Base-by-base conservation (phyloP, 106 monocot species). In the Gastrodia elata region DNA sequence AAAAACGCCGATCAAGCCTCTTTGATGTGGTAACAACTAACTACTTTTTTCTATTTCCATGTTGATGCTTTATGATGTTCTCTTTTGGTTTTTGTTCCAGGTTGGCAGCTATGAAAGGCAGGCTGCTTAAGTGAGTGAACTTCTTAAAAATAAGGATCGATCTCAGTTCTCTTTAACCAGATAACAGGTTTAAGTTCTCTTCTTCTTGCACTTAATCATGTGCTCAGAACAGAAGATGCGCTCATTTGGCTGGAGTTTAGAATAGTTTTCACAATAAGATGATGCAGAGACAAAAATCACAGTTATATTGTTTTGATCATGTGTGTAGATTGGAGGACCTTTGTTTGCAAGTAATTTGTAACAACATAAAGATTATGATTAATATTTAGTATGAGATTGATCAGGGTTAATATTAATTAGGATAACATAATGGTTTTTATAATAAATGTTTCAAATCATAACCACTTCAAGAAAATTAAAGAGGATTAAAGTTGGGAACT, bases 1-100 rank as follows among this genome's bases (percentile, higher is more conserved):
- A 78, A 61, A 72, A 72, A 14, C 78, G 78, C 18, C 71, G 78
- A 8, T 59, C 71, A 4, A 78, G 78, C 30, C 78, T 78, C n/a
- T 78, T 78, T 35, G 78, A 78, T 64, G 78, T 64, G 37, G 67
- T 67, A 67, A 67, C 20, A 20, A 20, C 6, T 20, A 6, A 20
- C 36, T n/a, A 67, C 36, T 6, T 38, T 67, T 8, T 37, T 67
- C 18, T 33, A 36, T 13, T 61, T 67, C 20, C 15, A n/a, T n/a
- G n/a, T 18, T 67, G 37, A 5, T 67, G 22, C 27, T 38, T 4
- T 37, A 15, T 67, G 27, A 67, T 38, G 16, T 36, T 6, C 22
- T 37, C 37, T 1, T 64, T 16, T 64, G 7, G 38, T 37, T 38
- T 38, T 35, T 20, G 8, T 67, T 67, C 1, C 37, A 67, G 67